phyloP scores from a whole-genome alignment of 2,329 filamentous ascomycete species.

The Ophiostoma triangulosporum region DNA sequence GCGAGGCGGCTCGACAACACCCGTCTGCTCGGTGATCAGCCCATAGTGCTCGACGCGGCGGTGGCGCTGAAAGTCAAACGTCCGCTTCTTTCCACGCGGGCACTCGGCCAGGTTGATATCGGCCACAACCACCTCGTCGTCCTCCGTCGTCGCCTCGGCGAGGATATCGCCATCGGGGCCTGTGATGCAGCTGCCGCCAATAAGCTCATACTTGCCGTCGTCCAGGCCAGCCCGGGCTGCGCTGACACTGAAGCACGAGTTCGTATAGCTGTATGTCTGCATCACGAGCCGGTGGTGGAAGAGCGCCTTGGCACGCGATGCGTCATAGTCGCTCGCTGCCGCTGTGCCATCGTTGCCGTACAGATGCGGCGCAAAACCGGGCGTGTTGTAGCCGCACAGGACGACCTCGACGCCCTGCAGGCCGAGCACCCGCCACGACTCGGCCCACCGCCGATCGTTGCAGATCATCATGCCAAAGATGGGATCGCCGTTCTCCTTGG shows the following conservation, averaged over 20 bases:
- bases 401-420: conserved; percentile 36
- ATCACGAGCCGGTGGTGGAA: conserved; percentile 37
- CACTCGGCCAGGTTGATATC: conserved; percentile 13
- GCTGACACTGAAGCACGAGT: conserved; percentile 34
- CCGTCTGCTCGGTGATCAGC: conserved; percentile 21
- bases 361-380: conserved; percentile 31
- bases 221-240: conserved; percentile 34
- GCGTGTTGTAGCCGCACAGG: conserved; percentile 33
- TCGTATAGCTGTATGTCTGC: conserved; percentile 38
- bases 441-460: conserved; percentile 39
- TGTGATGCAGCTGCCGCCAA: conserved; percentile 31
- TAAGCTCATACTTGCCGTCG: conserved; percentile 30
- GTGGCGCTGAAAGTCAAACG: conserved; percentile 14
- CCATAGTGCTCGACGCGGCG: conserved; percentile 21
- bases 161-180: conserved; percentile 31
- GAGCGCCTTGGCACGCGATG: conserved; percentile 30
- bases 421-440: conserved; percentile 36
- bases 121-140: conserved; percentile 27
- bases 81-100: conserved; percentile 11
- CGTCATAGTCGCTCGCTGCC: conserved; percentile 24
- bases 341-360: conserved; percentile 37
- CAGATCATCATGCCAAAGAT: conserved; percentile 42
- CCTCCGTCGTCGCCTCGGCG: conserved; percentile 32
- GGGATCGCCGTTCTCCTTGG: conserved; percentile 29
- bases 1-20: conserved; percentile 12